phyloP scores from a whole-genome alignment of 2,329 filamentous ascomycete species.

The Huntiella abstrusa region DNA sequence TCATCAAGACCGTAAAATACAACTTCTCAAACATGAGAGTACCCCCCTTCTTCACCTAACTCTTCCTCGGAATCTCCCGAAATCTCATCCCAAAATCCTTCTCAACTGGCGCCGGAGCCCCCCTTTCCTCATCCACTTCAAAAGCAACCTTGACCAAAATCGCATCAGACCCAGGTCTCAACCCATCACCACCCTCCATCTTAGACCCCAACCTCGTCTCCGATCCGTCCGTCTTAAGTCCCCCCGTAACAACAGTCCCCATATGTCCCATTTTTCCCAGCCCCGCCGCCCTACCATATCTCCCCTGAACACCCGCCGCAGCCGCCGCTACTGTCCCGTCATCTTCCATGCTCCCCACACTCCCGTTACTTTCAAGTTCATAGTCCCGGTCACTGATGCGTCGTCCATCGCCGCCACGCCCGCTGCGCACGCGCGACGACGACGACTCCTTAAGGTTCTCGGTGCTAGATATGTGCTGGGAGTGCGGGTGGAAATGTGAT shows the following conservation, averaged over 20 bases:
- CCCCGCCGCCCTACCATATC: not conserved
- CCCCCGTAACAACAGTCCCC: constrained; percentile 6
- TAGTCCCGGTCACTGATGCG: constrained; percentile 2
- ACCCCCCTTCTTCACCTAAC: no score
- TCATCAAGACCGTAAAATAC: no score
- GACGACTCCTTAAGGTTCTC: constrained; percentile 10
- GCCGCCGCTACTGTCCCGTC: not conserved
- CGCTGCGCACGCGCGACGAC: constrained; percentile 4
- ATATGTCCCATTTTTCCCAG: not conserved
- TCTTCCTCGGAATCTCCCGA: no score
- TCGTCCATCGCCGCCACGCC: not conserved
- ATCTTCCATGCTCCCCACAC: constrained; percentile 1
- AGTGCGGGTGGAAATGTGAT: constrained; percentile 17
- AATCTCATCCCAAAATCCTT: constrained; percentile 7
- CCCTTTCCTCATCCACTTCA: constrained; percentile 16
- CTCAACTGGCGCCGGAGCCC: constrained; percentile 3
- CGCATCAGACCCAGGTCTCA: constrained; percentile 14
- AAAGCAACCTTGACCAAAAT: constrained; percentile 22
- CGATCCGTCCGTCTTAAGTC: constrained; percentile 14
- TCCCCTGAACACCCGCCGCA: not conserved
- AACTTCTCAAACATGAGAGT: no score
- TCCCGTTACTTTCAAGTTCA: constrained; percentile 9
- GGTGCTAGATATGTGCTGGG: constrained; percentile 15
- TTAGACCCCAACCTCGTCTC: not conserved
- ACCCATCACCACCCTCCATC: not conserved